Evolutionary conservation across 129 eudicot species (phyloP).

Genomic region (Helichrysum umbraculigerum): DNA sequence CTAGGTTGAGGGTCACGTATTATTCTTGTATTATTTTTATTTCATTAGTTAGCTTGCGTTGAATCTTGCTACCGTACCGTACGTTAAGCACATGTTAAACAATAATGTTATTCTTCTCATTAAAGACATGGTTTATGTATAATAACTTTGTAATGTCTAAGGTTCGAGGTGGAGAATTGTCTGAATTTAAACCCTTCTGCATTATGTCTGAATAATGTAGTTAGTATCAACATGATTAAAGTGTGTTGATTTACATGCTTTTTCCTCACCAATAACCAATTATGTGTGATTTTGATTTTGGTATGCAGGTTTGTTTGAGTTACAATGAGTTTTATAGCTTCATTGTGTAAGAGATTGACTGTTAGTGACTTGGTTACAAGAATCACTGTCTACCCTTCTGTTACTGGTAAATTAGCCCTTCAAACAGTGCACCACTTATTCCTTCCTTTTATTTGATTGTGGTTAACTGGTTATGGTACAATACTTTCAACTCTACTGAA

Average conservation of each 20-base stretch:
- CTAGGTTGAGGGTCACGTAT: too few relatives aligned
- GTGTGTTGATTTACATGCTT: too few relatives aligned
- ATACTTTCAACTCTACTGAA: background rate
- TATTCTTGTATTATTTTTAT: too few relatives aligned
- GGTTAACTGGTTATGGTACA: slow-evolving; percentile 5
- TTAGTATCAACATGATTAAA: too few relatives aligned
- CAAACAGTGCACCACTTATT: background rate
- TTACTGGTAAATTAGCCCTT: slow-evolving; percentile 47
- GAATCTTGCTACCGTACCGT: too few relatives aligned
- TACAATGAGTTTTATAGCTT: slow-evolving; percentile 58
- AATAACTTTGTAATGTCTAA: too few relatives aligned
- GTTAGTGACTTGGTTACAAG: slow-evolving; percentile 57
- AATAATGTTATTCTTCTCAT: too few relatives aligned
- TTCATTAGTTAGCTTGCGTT: too few relatives aligned
- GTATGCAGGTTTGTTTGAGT: slow-evolving; percentile 22
- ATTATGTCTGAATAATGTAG: too few relatives aligned
- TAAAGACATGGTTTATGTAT: too few relatives aligned
- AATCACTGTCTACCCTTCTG: slow-evolving; percentile 57
- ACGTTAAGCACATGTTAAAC: too few relatives aligned
- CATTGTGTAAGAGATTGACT: slow-evolving; percentile 62
- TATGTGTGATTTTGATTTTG: slow-evolving; percentile 9
- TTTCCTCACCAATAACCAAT: background rate
- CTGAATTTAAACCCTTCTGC: background rate
- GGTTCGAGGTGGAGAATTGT: too few relatives aligned
- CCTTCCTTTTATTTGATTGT: background rate